Conservation (phyloP, 345 rosid species). For the Erodium maritimum region DNA sequence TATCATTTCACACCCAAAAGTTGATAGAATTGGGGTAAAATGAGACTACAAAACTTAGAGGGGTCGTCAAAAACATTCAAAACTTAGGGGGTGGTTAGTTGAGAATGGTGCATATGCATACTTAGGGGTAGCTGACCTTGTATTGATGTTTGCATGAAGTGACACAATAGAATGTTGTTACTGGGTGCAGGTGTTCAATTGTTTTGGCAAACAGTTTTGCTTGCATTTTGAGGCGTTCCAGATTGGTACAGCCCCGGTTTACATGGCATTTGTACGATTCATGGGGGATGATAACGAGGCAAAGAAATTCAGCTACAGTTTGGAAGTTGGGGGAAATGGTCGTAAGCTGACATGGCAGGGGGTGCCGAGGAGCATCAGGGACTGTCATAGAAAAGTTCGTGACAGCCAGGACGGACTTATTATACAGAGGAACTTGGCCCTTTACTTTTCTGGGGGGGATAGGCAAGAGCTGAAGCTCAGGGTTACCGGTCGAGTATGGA, state of each 20-base stretch:
- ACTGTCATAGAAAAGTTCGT: conserved; percentile 41
- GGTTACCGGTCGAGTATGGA: conserved; percentile 44
- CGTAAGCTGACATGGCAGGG: conserved; percentile 49
- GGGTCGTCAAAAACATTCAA: no score
- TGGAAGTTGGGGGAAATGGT: conserved; percentile 45
- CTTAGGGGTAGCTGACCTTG: no score
- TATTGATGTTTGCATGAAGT: neutral
- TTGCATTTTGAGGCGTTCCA: conserved; percentile 51
- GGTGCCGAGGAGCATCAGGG: conserved; percentile 42
- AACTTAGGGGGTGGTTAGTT: no score
- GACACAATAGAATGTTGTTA: neutral
- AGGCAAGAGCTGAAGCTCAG: conserved; percentile 35
- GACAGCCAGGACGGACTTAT: conserved; percentile 38
- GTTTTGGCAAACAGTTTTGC: conserved; percentile 43
- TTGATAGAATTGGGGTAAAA: no score
- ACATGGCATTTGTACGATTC: conserved; percentile 52
- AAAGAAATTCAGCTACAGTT: conserved; percentile 36
- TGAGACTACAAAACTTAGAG: no score
- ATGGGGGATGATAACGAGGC: conserved; percentile 47
- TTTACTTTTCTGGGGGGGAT: conserved; percentile 45
- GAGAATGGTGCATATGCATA: no score
- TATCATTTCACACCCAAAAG: no score
- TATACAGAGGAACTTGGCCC: conserved; percentile 17
- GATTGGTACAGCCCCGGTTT: conserved; percentile 41
- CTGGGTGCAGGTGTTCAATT: conserved; percentile 35